Evolutionary conservation across 768 basidiomycete species (phyloP), one percentile per base, ranked within the genome.

Genomic region (Mycena galericulata): DNA sequence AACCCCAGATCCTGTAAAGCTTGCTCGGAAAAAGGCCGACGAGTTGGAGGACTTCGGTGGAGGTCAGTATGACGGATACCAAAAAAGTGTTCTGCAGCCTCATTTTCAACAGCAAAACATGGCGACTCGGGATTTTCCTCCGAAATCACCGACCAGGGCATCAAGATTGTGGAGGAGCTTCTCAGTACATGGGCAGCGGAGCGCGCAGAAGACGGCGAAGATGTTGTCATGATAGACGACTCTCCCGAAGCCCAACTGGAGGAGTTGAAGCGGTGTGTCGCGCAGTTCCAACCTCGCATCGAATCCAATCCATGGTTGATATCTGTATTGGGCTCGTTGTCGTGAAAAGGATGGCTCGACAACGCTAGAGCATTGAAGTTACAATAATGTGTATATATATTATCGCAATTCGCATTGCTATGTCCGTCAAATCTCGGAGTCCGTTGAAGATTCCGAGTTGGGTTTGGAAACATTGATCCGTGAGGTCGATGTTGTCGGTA

Each of bases 21-120:
- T 75, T 95, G 95, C 88, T 95, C 50, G 97, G 94, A n/a, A 93
- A 92, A 98, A 97, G 75, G 96, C 96, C 0, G 94, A 96, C 65
- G 95, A 97, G 72, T 81, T 98, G 36, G 94, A 96, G 78, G 93
- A 96, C 75, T 95, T 96, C 78, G 89, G 86, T 9, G 84, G 85
- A 76, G 79, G 88, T 83, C 68, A 56, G 74, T 54, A 22, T 49
- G 46, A 43, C 3, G 26, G n/a, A 26, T 22, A 18, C 49, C 34
- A 29, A 20, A 12, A 22, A 20, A 18, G 54, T 18, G 32, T 32
- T 24, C 0, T 22, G n/a, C 36, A 8, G n/a, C 40, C 18, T 34
- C 56, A 38, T 32, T 41, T 43, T 27, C 26, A 65, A 69, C 71
- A 70, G 74, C 75, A 36, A 76, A 74, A 68, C 77, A 81, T 22